Base-by-base conservation (phyloP, 2,329 filamentous ascomycete species). In the Dactylellina haptotyla region DNA sequence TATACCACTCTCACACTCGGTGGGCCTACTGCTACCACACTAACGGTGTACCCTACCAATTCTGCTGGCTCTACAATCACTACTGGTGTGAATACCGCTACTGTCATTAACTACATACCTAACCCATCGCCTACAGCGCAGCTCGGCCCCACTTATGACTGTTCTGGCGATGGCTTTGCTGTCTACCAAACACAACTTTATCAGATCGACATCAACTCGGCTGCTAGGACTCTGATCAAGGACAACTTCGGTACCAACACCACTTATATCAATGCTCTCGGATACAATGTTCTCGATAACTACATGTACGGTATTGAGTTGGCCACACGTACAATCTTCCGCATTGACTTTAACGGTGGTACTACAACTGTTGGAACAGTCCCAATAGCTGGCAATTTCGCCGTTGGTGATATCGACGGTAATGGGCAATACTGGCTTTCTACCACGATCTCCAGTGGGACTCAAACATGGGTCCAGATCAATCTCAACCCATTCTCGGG, bases 1-100 rank as follows among this genome's bases (percentile, higher is more conserved):
- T 26, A 26, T 56, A 56, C 51, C 1, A 56, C 51, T 18, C 9
- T 56, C 14, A 56, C 51, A 9, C 4, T 41, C 9, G 51, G 51
- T n/a, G 51, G 51, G 4, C 5, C 45, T 6, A 41, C 51, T 2
- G 41, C 14, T 26, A 56, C 45, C 23, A 16, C n/a, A 16, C 18
- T 18, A 9, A 53, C 50, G 2, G 50, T 32, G 26, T 53, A 53
- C 25, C 50, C 50, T 16, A 53, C 50, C 5, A 30, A 53, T 34
- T 6, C 12, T 8, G 10, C 16, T 3, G 50, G 50, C 4, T 12
- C 50, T 34, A 53, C 50, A 3, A 34, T 53, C 16, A 53, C 50
- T 12, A 32, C 26, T 18, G 50, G 50, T 2, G 32, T 20, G 3
- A 16, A 57, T 20, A 26, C 41, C 2, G 41, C n/a, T 18, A 45